Percentiles rank a stretch among this genome's conserved stretches.
Evolutionary conservation across 768 basidiomycete genomes (phyloP).

Genomic region (Collybia mongolica): DNA sequence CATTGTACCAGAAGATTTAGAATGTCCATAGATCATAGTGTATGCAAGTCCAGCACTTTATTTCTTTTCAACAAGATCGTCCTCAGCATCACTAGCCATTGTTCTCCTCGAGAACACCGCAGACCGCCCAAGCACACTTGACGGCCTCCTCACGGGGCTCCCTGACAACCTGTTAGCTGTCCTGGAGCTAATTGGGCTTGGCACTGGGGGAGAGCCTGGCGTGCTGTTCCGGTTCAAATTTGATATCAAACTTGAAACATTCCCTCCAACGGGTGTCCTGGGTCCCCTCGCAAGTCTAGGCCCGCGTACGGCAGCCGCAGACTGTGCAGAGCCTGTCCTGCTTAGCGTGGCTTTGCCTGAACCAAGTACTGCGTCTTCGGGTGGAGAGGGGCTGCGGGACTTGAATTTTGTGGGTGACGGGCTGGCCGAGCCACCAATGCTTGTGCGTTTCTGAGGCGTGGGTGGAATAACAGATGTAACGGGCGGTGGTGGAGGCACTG

Average conservation of each 20-base stretch:
- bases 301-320: slow-evolving; percentile 39
- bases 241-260: slow-evolving; percentile 55
- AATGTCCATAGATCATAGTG: not conserved
- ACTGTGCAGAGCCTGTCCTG: slow-evolving; percentile 45
- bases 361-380: slow-evolving; percentile 34
- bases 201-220: slow-evolving; percentile 28
- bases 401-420: slow-evolving; percentile 31
- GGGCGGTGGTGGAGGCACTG: slow-evolving; percentile 23
- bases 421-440: slow-evolving; percentile 29
- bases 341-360: slow-evolving; percentile 39
- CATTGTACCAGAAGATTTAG: too few species aligned
- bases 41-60: not conserved
- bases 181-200: slow-evolving; percentile 31
- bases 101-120: slow-evolving; percentile 68
- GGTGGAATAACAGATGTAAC: slow-evolving; percentile 49
- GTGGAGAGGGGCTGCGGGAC: slow-evolving; percentile 46
- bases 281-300: slow-evolving; percentile 50
- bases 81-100: slow-evolving; percentile 84
- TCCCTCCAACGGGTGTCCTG: slow-evolving; percentile 37
- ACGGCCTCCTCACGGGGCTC: slow-evolving; percentile 41
- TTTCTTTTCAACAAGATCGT: slow-evolving; percentile 51
- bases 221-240: slow-evolving; percentile 53
- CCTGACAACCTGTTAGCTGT: slow-evolving; percentile 47
- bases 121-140: slow-evolving; percentile 48
- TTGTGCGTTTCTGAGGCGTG: slow-evolving; percentile 47